A percentile compares a stretch with the other conserved stretches of the same genome.
Evolutionary conservation across 2,329 filamentous ascomycete genomes (phyloP).

Genomic region (Monosporascus ibericus): DNA sequence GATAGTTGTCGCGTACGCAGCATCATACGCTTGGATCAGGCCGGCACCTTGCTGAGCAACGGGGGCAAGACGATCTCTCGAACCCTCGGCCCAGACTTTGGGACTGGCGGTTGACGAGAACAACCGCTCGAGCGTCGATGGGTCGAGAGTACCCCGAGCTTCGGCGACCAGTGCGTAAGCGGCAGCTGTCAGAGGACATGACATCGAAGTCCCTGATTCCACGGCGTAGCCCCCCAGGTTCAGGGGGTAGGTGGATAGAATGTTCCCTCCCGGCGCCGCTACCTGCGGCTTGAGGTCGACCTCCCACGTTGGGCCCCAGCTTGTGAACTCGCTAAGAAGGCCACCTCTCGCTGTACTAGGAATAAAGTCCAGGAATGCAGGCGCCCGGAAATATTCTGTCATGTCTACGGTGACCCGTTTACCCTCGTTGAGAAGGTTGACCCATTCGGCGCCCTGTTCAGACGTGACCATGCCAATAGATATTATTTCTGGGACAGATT

Average conservation of each 20-base stretch:
- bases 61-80: slow-evolving; percentile 17
- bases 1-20: slow-evolving; percentile 30
- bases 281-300: slow-evolving; percentile 42
- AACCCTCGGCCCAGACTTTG: slow-evolving; percentile 10
- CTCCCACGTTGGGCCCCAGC: slow-evolving; percentile 43
- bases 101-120: slow-evolving; percentile 25
- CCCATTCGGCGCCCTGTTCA: slow-evolving; percentile 17
- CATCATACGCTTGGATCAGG: slow-evolving; percentile 35
- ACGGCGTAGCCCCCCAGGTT: slow-evolving; percentile 37
- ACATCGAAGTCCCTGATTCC: slow-evolving; percentile 49
- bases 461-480: slow-evolving; percentile 11
- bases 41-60: slow-evolving; percentile 38
- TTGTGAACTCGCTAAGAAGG: slow-evolving; percentile 30
- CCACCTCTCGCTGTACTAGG: slow-evolving; percentile 25
- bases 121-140: slow-evolving; percentile 16
- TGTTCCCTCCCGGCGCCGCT: slow-evolving; percentile 40
- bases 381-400: slow-evolving; percentile 4
- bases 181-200: slow-evolving; percentile 40
- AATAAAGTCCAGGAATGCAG: slow-evolving; percentile 5
- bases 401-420: slow-evolving; percentile 17
- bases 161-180: slow-evolving; percentile 27
- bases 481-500: slow-evolving; percentile 3
- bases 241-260: slow-evolving; percentile 45
- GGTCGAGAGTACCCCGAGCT: slow-evolving; percentile 20
- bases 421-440: slow-evolving; percentile 15